phyloP scores from a whole-genome alignment of 2,329 filamentous ascomycete genomes.

The Saccharata proteae region DNA sequence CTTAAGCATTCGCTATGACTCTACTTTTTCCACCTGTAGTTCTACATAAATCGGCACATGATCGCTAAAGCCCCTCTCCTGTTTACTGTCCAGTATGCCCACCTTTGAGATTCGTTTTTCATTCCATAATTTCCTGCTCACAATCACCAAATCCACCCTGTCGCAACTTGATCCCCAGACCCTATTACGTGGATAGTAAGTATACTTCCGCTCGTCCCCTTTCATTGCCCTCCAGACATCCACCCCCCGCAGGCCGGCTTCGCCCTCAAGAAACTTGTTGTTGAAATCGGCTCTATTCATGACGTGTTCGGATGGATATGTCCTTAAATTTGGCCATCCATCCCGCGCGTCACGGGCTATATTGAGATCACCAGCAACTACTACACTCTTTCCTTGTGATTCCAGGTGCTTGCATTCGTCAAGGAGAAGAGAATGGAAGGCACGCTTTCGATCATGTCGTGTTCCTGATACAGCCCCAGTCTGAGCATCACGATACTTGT shows the following conservation, averaged over 20 bases:
- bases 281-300: conserved; percentile 42
- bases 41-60: conserved; percentile 40
- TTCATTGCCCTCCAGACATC: conserved; percentile 39
- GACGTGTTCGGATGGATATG: conserved; percentile 34
- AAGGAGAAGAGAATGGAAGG: conserved; percentile 35
- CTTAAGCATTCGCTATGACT: no score
- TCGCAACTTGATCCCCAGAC: conserved; percentile 41
- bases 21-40: neutral
- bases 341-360: conserved; percentile 33
- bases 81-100: conserved; percentile 29
- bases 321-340: conserved; percentile 36
- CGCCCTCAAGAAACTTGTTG: conserved; percentile 31
- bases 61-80: conserved; percentile 40
- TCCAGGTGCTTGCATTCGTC: conserved; percentile 33
- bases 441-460: conserved; percentile 39
- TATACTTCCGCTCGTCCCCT: conserved; percentile 33
- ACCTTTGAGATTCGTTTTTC: conserved; percentile 22
- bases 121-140: conserved; percentile 29
- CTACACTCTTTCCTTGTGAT: conserved; percentile 27
- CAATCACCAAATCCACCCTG: conserved; percentile 40
- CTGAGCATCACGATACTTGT: conserved; percentile 31
- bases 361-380: conserved; percentile 43
- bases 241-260: conserved; percentile 23
- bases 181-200: conserved; percentile 33
- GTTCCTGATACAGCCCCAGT: conserved; percentile 33